Conservation (phyloP, 2,329 filamentous ascomycete genomes). For the Cladosporium halotolerans region DNA sequence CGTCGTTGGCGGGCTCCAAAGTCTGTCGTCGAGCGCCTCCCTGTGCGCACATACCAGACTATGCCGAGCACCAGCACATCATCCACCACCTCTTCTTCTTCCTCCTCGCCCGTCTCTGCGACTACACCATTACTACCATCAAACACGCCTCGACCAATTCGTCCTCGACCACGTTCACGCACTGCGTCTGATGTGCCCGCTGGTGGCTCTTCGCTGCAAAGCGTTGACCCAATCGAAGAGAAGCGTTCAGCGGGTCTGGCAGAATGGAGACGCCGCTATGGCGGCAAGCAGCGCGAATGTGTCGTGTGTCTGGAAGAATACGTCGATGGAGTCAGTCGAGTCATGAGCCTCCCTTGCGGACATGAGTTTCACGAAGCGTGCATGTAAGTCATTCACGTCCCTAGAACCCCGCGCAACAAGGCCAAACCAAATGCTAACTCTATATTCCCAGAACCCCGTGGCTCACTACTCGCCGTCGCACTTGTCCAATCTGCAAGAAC, state of each 20-base stretch:
- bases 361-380: slow-evolving; percentile 97
- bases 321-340: slow-evolving; percentile 82
- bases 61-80: slow-evolving; percentile 61
- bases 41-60: slow-evolving; percentile 90
- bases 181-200: slow-evolving; percentile 55
- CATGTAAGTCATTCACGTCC: slow-evolving; percentile 65
- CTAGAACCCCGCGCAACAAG: neutral
- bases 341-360: slow-evolving; percentile 95
- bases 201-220: slow-evolving; percentile 26
- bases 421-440: neutral
- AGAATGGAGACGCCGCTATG: slow-evolving; percentile 53
- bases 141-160: slow-evolving; percentile 32
- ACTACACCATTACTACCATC: slow-evolving; percentile 72
- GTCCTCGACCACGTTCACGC: slow-evolving; percentile 55
- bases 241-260: slow-evolving; percentile 46
- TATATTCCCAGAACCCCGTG: slow-evolving; percentile 68
- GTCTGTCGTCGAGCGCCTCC: slow-evolving; percentile 88
- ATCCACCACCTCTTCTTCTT: slow-evolving; percentile 24
- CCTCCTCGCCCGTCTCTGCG: slow-evolving; percentile 30
- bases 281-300: slow-evolving; percentile 71
- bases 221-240: slow-evolving; percentile 41
- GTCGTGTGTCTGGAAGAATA: slow-evolving; percentile 97
- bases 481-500: slow-evolving; percentile 98
- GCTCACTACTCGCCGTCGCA: slow-evolving; percentile 88
- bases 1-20: slow-evolving; percentile 96